Evolutionary conservation across 768 basidiomycete genomes (phyloP).

Genomic region (Panus rudis): DNA sequence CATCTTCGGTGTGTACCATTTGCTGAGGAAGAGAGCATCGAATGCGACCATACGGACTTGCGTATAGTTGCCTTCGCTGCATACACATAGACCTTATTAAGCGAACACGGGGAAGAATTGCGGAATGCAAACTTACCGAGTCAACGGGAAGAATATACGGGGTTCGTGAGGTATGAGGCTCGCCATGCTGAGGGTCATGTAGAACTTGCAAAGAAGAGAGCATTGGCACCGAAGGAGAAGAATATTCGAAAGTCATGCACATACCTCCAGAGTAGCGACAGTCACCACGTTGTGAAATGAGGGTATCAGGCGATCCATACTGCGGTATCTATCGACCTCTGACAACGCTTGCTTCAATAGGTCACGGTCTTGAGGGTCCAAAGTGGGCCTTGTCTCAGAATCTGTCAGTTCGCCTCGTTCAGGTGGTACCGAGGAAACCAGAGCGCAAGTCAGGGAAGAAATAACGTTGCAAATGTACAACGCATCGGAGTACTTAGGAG

Average conservation of each 20-base stretch:
- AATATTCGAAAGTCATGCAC: conserved; percentile 18
- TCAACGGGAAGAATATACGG: conserved; percentile 77
- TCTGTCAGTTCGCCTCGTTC: conserved; percentile 75
- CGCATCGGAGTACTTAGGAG: conserved; percentile 76
- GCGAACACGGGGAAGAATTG: not conserved
- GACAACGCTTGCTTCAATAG: conserved; percentile 68
- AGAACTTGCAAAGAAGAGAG: conserved; percentile 46
- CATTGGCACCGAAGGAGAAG: conserved; percentile 3
- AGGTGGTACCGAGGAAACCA: conserved; percentile 68
- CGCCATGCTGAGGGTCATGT: conserved; percentile 69
- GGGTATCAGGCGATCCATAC: conserved; percentile 92
- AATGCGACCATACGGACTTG: conserved; percentile 91
- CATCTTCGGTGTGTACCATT: conserved; percentile 80
- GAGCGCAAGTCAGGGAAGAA: conserved; percentile 71
- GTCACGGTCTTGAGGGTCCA: conserved; percentile 60
- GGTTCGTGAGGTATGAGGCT: conserved; percentile 73
- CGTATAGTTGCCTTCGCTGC: conserved; percentile 90
- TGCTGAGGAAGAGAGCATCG: conserved; percentile 84
- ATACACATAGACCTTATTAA: conserved; percentile 8
- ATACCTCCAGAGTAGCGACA: conserved; percentile 81
- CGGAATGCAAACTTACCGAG: conserved; percentile 49
- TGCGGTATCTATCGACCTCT: conserved; percentile 87
- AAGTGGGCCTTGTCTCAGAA: conserved; percentile 57
- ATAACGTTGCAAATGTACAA: conserved; percentile 86
- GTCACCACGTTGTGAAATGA: conserved; percentile 93